Evolutionary conservation across 2,329 filamentous ascomycete species (phyloP), one percentile per base, ranked within the genome.

Genomic region (Stachybotrys elegans): DNA sequence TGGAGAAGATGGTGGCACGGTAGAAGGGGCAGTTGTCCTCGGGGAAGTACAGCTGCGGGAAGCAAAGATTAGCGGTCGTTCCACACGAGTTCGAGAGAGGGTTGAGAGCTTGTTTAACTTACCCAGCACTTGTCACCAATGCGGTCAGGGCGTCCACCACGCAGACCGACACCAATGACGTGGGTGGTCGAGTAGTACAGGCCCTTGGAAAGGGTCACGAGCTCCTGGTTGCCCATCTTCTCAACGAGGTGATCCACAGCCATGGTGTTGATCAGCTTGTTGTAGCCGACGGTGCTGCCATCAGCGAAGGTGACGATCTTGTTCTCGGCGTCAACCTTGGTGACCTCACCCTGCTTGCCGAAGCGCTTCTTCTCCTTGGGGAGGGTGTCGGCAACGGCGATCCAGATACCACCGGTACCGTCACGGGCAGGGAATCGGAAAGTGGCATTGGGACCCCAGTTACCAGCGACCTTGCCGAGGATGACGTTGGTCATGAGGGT

Each of bases 61-160:
- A 21, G 6, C 4, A 7, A 12, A 8, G 3, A 43, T 66, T 56
- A 65, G 58, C 43, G 9, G 16, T 23, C 12, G 23, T 19, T 38
- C 7, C 16, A 44, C 13, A 4, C 11, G 17, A 7, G 6, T 19
- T 4, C 12, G 13, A 19, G 23, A 0, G 16, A 6, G 7, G 20
- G 14, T n/a, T 19, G 34, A 14, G 14, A 22, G 40, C 32, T 9
- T 19, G 40, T 13, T 22, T 13, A 8, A 62, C 79, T 64, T 73
- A 85, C 80, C 91, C 93, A 98, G 83, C 93, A 98, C 81, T 97
- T 98, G 76, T 98, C 93, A 54, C 93, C 93, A 57, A 98, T 98
- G 63, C 89, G 86, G 69, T 95, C 90, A 31, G 93, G 93, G 55
- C 93, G 88, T 60, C 78, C 79, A 54, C 93, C 93, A 63, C 93